These are phyloP conservation scores for Sutorius eximius DNA, from an alignment of 1,284 basidiomycete species.

Conservation along the genomic window DNA sequence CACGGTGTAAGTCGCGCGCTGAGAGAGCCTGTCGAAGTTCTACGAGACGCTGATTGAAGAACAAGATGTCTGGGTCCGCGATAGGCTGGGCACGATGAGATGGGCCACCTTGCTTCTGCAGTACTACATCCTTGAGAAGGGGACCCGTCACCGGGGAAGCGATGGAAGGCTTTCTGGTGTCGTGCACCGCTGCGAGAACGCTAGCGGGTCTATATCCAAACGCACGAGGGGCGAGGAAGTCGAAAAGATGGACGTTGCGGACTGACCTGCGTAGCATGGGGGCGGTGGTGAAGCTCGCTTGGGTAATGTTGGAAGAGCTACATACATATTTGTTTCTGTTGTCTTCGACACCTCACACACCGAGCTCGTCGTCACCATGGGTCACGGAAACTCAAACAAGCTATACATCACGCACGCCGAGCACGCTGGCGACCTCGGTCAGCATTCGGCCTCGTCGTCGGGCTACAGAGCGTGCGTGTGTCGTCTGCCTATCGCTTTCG, in stretches of 20 bases:
- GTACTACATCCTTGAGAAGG: constrained; percentile 3
- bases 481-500: neutral
- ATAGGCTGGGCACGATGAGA: constrained; percentile 18
- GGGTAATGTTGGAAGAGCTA: neutral
- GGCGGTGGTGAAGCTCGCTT: neutral
- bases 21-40: constrained; percentile 39
- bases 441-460: constrained; percentile 71
- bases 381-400: constrained; percentile 84
- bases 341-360: constrained; percentile 1
- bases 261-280: constrained; percentile 40
- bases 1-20: constrained; percentile 33
- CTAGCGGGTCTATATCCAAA: constrained; percentile 14
- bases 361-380: constrained; percentile 47
- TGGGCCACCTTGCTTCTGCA: constrained; percentile 7
- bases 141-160: constrained; percentile 1
- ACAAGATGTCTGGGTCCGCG: constrained; percentile 34
- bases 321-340: constrained; percentile 11
- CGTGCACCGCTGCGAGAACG: constrained; percentile 10
- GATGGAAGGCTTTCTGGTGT: neutral
- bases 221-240: constrained; percentile 35
- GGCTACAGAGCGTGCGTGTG: constrained; percentile 66
- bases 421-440: constrained; percentile 74
- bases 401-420: constrained; percentile 85
- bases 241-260: constrained; percentile 33
- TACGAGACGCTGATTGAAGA: constrained; percentile 38